A percentile compares a stretch with the other conserved stretches of the same genome.
Conservation (phyloP, 495 filamentous ascomycete species). For the Trichoderma reesei region DNA sequence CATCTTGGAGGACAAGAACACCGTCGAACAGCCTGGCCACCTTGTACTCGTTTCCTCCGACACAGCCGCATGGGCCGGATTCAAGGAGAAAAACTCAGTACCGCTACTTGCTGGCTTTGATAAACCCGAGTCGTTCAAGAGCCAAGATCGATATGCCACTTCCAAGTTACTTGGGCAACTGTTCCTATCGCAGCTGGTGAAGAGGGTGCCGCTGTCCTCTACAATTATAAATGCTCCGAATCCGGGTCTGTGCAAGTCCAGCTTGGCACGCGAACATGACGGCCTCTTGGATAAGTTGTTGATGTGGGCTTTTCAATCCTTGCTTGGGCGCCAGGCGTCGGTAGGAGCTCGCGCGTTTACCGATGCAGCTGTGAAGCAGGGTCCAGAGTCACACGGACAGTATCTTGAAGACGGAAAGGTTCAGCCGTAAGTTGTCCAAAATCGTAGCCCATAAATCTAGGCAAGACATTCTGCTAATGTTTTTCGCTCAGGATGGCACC, state of each 20-base stretch:
- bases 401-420: slow-evolving; percentile 17
- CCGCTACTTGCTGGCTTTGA: not conserved
- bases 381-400: slow-evolving; percentile 15
- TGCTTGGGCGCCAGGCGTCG: not conserved
- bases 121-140: slow-evolving; percentile 13
- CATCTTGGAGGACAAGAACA: slow-evolving; percentile 25
- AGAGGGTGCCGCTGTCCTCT: slow-evolving; percentile 6
- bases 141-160: slow-evolving; percentile 20
- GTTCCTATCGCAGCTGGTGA: slow-evolving; percentile 29
- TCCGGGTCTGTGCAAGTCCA: not conserved
- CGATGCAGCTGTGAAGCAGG: slow-evolving; percentile 15
- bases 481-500: not conserved
- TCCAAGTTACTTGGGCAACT: slow-evolving; percentile 33
- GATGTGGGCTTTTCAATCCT: not conserved
- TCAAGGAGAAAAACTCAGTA: slow-evolving; percentile 9
- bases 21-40: slow-evolving; percentile 10
- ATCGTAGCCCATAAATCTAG: not conserved
- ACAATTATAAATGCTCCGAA: slow-evolving; percentile 9
- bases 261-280: not conserved
- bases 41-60: slow-evolving; percentile 32
- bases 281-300: not conserved
- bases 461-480: not conserved
- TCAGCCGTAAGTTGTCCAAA: slow-evolving; percentile 14
- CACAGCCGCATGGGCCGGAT: slow-evolving; percentile 21
- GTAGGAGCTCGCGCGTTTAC: slow-evolving; percentile 13